Conservation (phyloP, 441 rosid genomes). For the Erodium trifolium region DNA sequence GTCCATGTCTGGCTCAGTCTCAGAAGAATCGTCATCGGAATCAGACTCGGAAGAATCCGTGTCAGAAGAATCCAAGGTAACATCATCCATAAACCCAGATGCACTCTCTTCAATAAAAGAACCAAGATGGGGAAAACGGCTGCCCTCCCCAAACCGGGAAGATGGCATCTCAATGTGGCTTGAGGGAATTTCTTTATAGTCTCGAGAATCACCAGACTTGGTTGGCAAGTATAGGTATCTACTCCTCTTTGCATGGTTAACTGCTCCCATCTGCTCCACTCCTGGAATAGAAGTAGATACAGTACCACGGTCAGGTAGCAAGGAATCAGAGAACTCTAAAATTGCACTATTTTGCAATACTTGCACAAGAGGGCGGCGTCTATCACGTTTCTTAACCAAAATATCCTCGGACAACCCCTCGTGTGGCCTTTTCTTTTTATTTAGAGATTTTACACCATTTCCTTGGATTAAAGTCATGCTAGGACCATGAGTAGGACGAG, state of each 20-base stretch:
- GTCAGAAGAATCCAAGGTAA: slow-evolving; percentile 41
- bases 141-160: slow-evolving; percentile 37
- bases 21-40: slow-evolving; percentile 22
- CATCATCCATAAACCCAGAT: slow-evolving; percentile 48
- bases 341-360: slow-evolving; percentile 18
- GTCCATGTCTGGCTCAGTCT: slow-evolving; percentile 46
- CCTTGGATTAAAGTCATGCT: slow-evolving; percentile 33
- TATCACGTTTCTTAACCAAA: slow-evolving; percentile 20
- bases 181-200: slow-evolving; percentile 41
- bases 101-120: slow-evolving; percentile 41
- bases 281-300: slow-evolving; percentile 41
- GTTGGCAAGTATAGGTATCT: slow-evolving; percentile 39
- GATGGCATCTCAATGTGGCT: slow-evolving; percentile 35
- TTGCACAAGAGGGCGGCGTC: slow-evolving; percentile 19
- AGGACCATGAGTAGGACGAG: slow-evolving; percentile 37
- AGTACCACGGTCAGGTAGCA: slow-evolving; percentile 23
- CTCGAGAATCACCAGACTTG: slow-evolving; percentile 41
- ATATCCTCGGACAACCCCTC: slow-evolving; percentile 17
- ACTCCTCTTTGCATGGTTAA: slow-evolving; percentile 54
- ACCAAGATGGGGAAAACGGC: slow-evolving; percentile 32
- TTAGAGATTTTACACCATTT: slow-evolving; percentile 46
- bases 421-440: slow-evolving; percentile 15
- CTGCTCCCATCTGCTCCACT: slow-evolving; percentile 39
- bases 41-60: slow-evolving; percentile 23
- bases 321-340: slow-evolving; percentile 18